Base-by-base conservation (phyloP, 352 stramenopile genomes). In the Phytopythium boreale region DNA sequence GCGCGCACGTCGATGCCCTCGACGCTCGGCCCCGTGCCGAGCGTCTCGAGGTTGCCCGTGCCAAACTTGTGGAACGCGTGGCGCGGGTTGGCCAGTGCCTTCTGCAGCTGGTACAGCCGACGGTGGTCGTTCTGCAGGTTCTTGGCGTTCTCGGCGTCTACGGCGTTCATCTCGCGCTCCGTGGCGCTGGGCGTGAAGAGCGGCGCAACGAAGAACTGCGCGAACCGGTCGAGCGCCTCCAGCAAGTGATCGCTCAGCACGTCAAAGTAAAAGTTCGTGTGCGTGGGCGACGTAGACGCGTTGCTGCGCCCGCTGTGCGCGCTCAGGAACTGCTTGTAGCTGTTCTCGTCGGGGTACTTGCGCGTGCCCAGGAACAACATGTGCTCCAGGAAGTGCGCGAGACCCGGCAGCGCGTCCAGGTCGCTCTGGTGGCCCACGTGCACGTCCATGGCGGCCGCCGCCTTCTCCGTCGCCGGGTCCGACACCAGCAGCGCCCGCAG, bases 241-340 rank as follows among this genome's bases (percentile, higher is more conserved):
- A 82, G 62, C 31, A 93, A 70, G 26, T 90, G 79, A 8, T 86
- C 78, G 34, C 81, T 87, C 27, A 92, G 76, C 56, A 99, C 87
- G 65, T 98, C 92, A 74, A 99, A 99, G 80, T 98, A 98, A 73
- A 98, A 99, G 62, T 98, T 97, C 15, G 97, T 99, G 75, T 98
- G 87, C 76, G 98, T 97, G 63, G 82, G 86, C 62, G 94, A 97
- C 55, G 97, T 99, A 59, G 96, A 99, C 29, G 97, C 97, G 79
- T 99, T 99, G 66, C 85, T 97, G 24, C 80, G 87, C 0, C 97
- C 97, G 66, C 96, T 96, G 75, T 99, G 95, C 12, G 84, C 73
- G 47, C 82, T 90, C n/a, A 99, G 68, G 67, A 95, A 99, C 61
- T 88, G 77, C 69, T 93, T 89, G 75, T 98, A 99, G 41, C 82